These are phyloP conservation scores for Ophiostoma himal-ulmi DNA, from an alignment of 2,329 filamentous ascomycete genomes.

Conservation along the genomic window DNA sequence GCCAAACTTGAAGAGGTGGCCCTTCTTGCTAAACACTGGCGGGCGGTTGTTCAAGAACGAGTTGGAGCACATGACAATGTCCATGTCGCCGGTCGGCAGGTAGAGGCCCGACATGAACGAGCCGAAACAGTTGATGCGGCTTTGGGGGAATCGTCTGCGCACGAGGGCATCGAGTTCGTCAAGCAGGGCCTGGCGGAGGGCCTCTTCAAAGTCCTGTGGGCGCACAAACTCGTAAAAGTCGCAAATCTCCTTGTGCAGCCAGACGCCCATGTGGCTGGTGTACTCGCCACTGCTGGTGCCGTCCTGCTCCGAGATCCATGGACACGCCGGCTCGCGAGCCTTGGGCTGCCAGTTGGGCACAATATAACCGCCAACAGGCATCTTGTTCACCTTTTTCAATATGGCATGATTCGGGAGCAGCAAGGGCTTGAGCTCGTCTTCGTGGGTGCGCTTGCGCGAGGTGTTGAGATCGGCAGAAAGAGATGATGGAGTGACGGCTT, in stretches of 20 bases:
- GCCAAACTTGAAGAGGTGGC: conserved; percentile 57
- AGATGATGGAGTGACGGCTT: conserved; percentile 7
- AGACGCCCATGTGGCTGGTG: conserved; percentile 48
- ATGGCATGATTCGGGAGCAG: conserved; percentile 44
- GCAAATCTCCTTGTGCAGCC: conserved; percentile 80
- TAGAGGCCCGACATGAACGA: conserved; percentile 82
- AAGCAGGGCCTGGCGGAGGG: conserved; percentile 67
- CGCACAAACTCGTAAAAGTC: conserved; percentile 84
- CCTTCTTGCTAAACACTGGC: conserved; percentile 47
- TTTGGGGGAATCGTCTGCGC: conserved; percentile 50
- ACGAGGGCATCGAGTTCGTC: conserved; percentile 59
- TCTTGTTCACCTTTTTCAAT: conserved; percentile 47
- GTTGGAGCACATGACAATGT: conserved; percentile 69
- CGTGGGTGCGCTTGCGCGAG: conserved; percentile 66
- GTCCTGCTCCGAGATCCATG: conserved; percentile 59
- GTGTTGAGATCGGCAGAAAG: conserved; percentile 23
- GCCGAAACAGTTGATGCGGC: conserved; percentile 72
- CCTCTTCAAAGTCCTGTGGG: conserved; percentile 70
- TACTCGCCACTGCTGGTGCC: conserved; percentile 26
- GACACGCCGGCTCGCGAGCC: conserved; percentile 43
- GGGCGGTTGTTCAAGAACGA: conserved; percentile 51
- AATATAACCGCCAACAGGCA: conserved; percentile 46
- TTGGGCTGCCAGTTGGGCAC: conserved; percentile 48
- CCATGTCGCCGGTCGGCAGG: conserved; percentile 77
- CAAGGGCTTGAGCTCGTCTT: conserved; percentile 57